phyloP scores from a whole-genome alignment of 768 basidiomycete genomes.

The Dacryopinax primogenitus region DNA sequence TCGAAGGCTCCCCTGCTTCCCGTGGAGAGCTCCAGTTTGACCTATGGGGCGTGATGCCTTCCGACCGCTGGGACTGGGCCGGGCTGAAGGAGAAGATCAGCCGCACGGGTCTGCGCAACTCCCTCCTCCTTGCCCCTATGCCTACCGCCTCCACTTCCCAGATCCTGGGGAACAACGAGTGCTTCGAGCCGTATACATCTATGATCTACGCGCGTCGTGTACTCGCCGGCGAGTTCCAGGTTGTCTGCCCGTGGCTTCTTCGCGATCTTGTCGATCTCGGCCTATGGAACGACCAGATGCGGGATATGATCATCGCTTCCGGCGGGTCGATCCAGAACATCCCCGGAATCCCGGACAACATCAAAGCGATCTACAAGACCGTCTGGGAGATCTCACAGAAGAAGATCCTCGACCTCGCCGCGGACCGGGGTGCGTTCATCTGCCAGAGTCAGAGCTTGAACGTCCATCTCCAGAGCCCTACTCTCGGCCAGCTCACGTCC shows the following conservation, averaged over 20 bases:
- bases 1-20: slow-evolving; percentile 78
- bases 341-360: slow-evolving; percentile 70
- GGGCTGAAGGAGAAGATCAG: slow-evolving; percentile 76
- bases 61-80: slow-evolving; percentile 88
- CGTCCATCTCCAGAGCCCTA: slow-evolving; percentile 80
- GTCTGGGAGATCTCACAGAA: slow-evolving; percentile 99
- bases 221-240: slow-evolving; percentile 98
- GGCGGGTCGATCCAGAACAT: slow-evolving; percentile 83
- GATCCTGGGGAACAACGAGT: slow-evolving; percentile 96
- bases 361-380: slow-evolving; percentile 99
- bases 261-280: slow-evolving; percentile 90
- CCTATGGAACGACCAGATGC: slow-evolving; percentile 97
- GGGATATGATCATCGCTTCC: slow-evolving; percentile 97
- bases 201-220: slow-evolving; percentile 99
- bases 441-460: slow-evolving; percentile 94
- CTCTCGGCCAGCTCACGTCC: slow-evolving; percentile 79
- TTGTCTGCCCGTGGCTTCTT: slow-evolving; percentile 98
- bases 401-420: slow-evolving; percentile 93
- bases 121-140: slow-evolving; percentile 90
- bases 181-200: slow-evolving; percentile 98
- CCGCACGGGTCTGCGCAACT: slow-evolving; percentile 72
- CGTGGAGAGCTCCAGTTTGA: slow-evolving; percentile 86
- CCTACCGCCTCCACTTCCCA: slow-evolving; percentile 97
- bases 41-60: slow-evolving; percentile 84
- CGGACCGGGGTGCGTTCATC: slow-evolving; percentile 97